phyloP scores from a whole-genome alignment of 768 basidiomycete species.

The Pleurotus tuber-regium region DNA sequence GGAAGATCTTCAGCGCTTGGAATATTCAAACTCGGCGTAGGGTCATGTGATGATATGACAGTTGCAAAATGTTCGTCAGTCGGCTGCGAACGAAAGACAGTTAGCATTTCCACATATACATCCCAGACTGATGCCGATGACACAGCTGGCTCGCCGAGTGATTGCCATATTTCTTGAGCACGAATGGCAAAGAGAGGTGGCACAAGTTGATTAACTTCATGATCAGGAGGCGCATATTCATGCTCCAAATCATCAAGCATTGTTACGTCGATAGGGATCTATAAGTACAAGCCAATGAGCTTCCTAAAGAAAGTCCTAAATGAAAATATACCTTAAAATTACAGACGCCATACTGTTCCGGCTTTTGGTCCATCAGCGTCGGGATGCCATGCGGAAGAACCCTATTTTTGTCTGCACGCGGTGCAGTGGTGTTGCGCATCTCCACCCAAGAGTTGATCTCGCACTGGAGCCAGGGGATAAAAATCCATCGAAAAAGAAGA shows the following conservation, averaged over 20 bases:
- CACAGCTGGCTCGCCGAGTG: slow-evolving; percentile 22
- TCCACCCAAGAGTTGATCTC: slow-evolving; percentile 28
- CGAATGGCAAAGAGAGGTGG: slow-evolving; percentile 26
- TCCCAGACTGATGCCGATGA: slow-evolving; percentile 21
- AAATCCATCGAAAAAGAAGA: slow-evolving; percentile 32
- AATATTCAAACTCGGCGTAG: neutral
- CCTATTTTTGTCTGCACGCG: slow-evolving; percentile 27
- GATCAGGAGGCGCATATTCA: slow-evolving; percentile 28
- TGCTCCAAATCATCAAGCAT: slow-evolving; percentile 20
- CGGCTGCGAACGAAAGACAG: neutral
- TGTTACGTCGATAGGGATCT: too few species aligned
- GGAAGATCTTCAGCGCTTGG: neutral
- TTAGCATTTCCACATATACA: neutral
- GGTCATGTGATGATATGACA: neutral
- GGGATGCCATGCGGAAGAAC: slow-evolving; percentile 33
- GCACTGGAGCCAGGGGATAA: slow-evolving; percentile 33
- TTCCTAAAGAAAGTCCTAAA: too few species aligned
- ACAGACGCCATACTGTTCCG: slow-evolving; percentile 20
- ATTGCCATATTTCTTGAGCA: slow-evolving; percentile 17
- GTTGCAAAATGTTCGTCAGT: neutral
- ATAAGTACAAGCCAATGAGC: too few species aligned
- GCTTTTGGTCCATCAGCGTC: slow-evolving; percentile 22
- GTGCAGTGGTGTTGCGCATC: slow-evolving; percentile 18
- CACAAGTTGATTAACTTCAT: slow-evolving; percentile 32
- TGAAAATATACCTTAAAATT: slow-evolving; percentile 41